Evolutionary conservation across 176 grass and related monocot genomes (phyloP).

Genomic region (Lolium perenne): DNA sequence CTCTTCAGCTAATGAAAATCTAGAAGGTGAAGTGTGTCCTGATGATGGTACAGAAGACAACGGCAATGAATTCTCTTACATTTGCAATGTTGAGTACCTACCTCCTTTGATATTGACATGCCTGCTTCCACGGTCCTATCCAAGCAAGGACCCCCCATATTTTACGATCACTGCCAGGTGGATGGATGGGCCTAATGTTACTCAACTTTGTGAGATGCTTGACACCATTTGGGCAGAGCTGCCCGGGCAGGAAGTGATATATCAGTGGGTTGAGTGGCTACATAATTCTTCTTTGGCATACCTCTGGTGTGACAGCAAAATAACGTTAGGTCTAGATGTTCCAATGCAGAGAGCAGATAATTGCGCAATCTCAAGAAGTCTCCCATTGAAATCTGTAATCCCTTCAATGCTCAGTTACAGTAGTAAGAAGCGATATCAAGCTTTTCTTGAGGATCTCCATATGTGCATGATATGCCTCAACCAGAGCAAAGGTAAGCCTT

Average conservation of each 20-base stretch:
- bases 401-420: constrained; percentile 49
- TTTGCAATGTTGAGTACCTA: constrained; percentile 45
- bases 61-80: constrained; percentile 43
- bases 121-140: constrained; percentile 58
- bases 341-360: constrained; percentile 18
- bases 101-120: constrained; percentile 59
- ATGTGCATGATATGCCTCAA: constrained; percentile 57
- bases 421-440: constrained; percentile 40
- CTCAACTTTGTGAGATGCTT: constrained; percentile 56
- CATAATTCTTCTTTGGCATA: constrained; percentile 46
- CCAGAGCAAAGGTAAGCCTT: constrained; percentile 35
- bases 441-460: constrained; percentile 53
- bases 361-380: constrained; percentile 42
- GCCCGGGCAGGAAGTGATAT: constrained; percentile 56
- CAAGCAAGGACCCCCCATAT: constrained; percentile 56
- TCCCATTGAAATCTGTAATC: constrained; percentile 45
- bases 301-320: constrained; percentile 49
- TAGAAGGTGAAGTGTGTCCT: constrained; percentile 9
- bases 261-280: constrained; percentile 68
- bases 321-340: constrained; percentile 38
- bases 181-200: constrained; percentile 56
- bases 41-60: background rate
- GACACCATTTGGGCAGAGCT: constrained; percentile 59
- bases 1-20: constrained; percentile 19
- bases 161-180: constrained; percentile 55